Evolutionary conservation across 2,329 filamentous ascomycete genomes (phyloP).

Genomic region (Delphinella strobiligena): DNA sequence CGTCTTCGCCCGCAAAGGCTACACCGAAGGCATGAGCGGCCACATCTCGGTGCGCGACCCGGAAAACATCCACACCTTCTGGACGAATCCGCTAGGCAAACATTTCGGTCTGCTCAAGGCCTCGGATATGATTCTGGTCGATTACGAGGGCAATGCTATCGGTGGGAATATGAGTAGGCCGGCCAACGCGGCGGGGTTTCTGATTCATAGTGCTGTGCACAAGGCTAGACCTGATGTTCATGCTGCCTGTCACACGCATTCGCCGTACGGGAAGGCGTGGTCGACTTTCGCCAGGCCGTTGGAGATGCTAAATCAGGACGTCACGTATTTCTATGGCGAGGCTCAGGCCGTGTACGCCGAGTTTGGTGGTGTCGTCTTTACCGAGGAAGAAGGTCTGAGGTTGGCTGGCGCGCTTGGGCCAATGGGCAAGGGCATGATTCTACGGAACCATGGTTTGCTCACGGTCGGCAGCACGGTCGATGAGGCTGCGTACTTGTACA

Average conservation of each 20-base stretch:
- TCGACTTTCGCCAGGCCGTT: conserved; percentile 50
- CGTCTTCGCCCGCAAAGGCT: conserved; percentile 53
- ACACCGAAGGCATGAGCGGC: conserved; percentile 56
- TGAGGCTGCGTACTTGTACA: conserved; percentile 61
- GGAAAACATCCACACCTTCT: conserved; percentile 48
- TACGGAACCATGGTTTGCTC: conserved; percentile 61
- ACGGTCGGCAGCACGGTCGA: conserved; percentile 62
- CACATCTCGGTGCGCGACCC: conserved; percentile 59
- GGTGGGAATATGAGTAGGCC: conserved; percentile 49
- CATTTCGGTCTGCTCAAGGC: conserved; percentile 56
- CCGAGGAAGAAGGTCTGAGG: conserved; percentile 49
- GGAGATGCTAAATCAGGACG: conserved; percentile 61
- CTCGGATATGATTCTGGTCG: conserved; percentile 55
- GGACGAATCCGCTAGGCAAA: conserved; percentile 55
- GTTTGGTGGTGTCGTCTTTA: conserved; percentile 53
- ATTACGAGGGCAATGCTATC: conserved; percentile 50
- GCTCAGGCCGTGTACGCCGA: conserved; percentile 42
- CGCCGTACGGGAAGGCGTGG: conserved; percentile 56
- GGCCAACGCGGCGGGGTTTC: conserved; percentile 55
- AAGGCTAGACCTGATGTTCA: conserved; percentile 53
- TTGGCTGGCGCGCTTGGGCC: conserved; percentile 52
- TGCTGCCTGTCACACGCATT: conserved; percentile 59
- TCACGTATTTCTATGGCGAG: conserved; percentile 50
- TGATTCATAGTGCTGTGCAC: conserved; percentile 59
- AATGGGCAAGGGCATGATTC: conserved; percentile 49